Conservation (phyloP, 78 protist species). For the Pelomyxa schiedti region DNA sequence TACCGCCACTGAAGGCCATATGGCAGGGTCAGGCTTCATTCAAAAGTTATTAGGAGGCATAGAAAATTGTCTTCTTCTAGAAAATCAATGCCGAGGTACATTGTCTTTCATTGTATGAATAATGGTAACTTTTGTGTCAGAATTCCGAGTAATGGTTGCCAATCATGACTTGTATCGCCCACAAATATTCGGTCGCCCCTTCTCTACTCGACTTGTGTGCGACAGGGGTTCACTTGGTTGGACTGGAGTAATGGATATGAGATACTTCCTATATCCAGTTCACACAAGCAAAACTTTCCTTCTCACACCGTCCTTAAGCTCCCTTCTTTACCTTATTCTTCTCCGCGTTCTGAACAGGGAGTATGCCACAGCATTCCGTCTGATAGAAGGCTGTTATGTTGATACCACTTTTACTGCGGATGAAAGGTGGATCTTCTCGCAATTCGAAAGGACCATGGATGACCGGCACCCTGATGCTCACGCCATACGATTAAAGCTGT, state of each 20-base stretch:
- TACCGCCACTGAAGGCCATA: no score
- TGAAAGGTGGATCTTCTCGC: constrained; percentile 7
- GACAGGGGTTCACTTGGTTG: neutral
- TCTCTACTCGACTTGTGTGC: neutral
- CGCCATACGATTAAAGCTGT: constrained; percentile 40
- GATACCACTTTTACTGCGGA: constrained; percentile 19
- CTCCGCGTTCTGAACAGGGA: neutral
- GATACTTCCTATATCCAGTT: constrained; percentile 21
- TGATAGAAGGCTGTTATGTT: neutral
- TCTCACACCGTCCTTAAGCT: constrained; percentile 6
- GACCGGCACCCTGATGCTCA: constrained; percentile 51
- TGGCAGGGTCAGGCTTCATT: no score
- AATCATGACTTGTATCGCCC: constrained; percentile 12
- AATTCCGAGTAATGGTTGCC: constrained; percentile 13
- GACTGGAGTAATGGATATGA: neutral
- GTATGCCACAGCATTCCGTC: constrained; percentile 9
- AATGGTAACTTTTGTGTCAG: no score
- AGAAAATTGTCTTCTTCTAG: no score
- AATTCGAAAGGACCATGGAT: neutral
- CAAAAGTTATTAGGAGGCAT: no score
- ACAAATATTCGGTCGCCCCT: constrained; percentile 1
- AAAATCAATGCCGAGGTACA: no score
- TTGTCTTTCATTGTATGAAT: no score
- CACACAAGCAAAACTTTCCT: constrained; percentile 21
- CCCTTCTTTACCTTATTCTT: constrained; percentile 23